phyloP scores from a whole-genome alignment of 2,329 filamentous ascomycete genomes.

The Neurospora sp. region DNA sequence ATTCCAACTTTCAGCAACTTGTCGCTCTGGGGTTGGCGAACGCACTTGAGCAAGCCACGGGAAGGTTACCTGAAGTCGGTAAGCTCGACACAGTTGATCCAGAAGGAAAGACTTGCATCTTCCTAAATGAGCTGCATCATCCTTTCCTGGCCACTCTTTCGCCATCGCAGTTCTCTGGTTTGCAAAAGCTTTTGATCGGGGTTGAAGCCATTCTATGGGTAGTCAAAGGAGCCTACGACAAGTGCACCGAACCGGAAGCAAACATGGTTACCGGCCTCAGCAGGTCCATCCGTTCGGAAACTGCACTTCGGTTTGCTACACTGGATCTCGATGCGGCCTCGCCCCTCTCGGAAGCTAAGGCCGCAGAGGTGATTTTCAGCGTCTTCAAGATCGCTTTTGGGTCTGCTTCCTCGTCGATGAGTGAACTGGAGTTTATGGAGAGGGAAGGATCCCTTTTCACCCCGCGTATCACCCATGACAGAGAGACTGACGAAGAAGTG shows the following conservation, averaged over 20 bases:
- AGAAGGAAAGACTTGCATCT: slow-evolving; percentile 29
- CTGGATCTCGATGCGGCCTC: slow-evolving; percentile 32
- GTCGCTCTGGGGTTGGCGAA: slow-evolving; percentile 26
- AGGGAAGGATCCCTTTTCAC: slow-evolving; percentile 28
- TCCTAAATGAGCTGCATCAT: slow-evolving; percentile 33
- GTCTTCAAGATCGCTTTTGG: slow-evolving; percentile 29
- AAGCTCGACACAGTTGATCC: slow-evolving; percentile 21
- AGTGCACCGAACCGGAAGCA: slow-evolving; percentile 26
- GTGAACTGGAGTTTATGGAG: slow-evolving; percentile 34
- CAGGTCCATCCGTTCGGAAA: slow-evolving; percentile 36
- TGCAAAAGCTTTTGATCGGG: slow-evolving; percentile 26
- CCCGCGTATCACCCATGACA: slow-evolving; percentile 29
- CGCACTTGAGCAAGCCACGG: slow-evolving; percentile 22
- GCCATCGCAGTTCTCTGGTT: slow-evolving; percentile 25
- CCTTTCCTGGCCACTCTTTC: slow-evolving; percentile 32
- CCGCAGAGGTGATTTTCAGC: slow-evolving; percentile 18
- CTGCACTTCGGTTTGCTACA: slow-evolving; percentile 32
- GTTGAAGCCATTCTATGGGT: slow-evolving; percentile 31
- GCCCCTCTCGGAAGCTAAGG: slow-evolving; percentile 15
- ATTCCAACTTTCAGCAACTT: slow-evolving; percentile 22
- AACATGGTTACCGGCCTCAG: slow-evolving; percentile 37
- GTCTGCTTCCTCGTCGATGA: slow-evolving; percentile 20
- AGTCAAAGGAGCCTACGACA: slow-evolving; percentile 28
- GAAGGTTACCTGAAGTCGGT: slow-evolving; percentile 23
- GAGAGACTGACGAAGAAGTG: slow-evolving; percentile 31